Percentiles rank a stretch among this genome's conserved stretches.
Evolutionary conservation across 2,329 filamentous ascomycete species (phyloP).

Genomic region (Aspergillus latus): DNA sequence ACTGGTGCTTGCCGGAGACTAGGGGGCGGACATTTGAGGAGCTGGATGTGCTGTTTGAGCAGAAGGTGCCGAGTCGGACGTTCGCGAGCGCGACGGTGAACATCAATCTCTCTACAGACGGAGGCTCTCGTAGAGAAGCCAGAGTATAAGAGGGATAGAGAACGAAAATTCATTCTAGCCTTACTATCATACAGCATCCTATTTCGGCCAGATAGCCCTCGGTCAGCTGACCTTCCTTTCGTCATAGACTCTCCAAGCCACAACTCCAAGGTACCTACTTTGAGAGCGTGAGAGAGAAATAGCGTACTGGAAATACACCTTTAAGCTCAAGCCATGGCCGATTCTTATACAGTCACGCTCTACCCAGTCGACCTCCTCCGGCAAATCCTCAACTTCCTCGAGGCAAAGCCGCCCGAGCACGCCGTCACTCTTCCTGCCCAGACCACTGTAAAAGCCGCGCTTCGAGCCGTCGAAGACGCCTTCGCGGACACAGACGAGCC

Average conservation of each 20-base stretch:
- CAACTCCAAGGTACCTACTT: no score
- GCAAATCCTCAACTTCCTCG: neutral
- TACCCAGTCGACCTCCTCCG: neutral
- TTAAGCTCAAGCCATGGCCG: neutral
- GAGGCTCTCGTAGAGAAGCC: no score
- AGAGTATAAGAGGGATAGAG: no score
- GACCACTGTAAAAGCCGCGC: neutral
- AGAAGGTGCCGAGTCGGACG: conserved; percentile 23
- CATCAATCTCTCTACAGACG: no score
- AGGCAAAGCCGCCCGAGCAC: neutral
- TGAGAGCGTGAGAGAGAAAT: neutral
- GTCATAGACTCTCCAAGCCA: no score
- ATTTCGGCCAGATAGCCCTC: no score
- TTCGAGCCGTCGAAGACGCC: neutral
- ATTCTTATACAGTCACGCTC: neutral
- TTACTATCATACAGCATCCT: no score
- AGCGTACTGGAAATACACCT: neutral
- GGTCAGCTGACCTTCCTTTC: no score
- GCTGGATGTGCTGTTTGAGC: conserved; percentile 33
- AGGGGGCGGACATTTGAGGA: conserved; percentile 32
- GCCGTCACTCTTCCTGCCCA: neutral
- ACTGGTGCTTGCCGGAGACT: conserved; percentile 34
- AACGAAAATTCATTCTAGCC: no score
- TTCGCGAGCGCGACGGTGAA: conserved; percentile 22
- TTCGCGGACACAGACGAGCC: neutral